Conservation (phyloP, 2,329 filamentous ascomycete genomes). For the Lachnellula subtilissima region DNA sequence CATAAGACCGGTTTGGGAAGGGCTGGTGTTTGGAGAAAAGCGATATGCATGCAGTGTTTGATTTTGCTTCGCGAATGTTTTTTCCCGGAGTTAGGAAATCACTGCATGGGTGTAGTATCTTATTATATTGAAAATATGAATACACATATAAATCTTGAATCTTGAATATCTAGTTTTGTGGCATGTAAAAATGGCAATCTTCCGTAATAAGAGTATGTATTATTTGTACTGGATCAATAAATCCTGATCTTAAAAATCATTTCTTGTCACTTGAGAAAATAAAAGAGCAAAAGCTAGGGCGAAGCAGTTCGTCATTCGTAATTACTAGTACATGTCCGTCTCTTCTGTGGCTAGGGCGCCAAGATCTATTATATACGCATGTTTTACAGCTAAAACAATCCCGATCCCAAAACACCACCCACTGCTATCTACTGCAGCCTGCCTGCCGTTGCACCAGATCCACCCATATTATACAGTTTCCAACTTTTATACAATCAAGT, state of each 20-base stretch:
- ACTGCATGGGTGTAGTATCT: no score
- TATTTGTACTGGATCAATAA: no score
- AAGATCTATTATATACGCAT: background rate
- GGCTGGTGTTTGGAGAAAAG: constrained; percentile 11
- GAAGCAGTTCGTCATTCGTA: background rate
- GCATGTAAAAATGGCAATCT: no score
- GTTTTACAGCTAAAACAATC: background rate
- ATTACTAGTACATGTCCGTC: background rate
- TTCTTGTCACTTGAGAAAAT: no score
- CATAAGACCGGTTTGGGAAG: constrained; percentile 4
- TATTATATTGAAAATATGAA: no score
- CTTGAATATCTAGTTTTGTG: no score
- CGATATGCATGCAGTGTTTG: background rate
- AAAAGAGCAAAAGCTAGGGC: background rate
- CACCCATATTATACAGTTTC: constrained; percentile 8
- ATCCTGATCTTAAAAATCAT: no score
- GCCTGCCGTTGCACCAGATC: background rate
- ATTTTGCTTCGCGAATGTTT: no score
- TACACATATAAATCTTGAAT: no score
- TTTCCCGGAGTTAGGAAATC: no score
- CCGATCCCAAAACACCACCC: background rate
- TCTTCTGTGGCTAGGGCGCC: background rate
- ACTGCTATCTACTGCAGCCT: background rate
- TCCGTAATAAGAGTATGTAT: no score
- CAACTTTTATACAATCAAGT: constrained; percentile 20